A percentile compares a stretch with the other conserved stretches of the same genome.
These are phyloP conservation scores for Haplosporangium gracile DNA, from an alignment of 192 early-diverging fungal species.

Conservation along the genomic window DNA sequence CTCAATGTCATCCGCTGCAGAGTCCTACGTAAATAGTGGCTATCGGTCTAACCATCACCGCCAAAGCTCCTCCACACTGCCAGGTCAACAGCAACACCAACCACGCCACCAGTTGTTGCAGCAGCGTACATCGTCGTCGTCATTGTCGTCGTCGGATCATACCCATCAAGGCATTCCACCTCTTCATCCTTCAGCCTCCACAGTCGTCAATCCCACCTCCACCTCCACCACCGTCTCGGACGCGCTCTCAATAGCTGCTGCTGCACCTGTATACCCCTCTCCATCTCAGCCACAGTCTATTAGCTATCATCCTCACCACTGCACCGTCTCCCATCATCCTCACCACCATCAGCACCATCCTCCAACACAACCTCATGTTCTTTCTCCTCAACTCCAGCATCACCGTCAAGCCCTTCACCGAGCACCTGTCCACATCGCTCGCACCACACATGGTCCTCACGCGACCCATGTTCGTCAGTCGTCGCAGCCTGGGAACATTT, in stretches of 20 bases:
- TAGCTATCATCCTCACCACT: constrained; percentile 40
- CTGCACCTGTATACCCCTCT: constrained; percentile 21
- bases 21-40: neutral
- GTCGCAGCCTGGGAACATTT: constrained; percentile 36
- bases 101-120: neutral
- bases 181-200: neutral
- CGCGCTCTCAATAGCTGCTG: neutral
- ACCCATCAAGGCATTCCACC: constrained; percentile 18
- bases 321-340: constrained; percentile 28
- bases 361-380: constrained; percentile 2
- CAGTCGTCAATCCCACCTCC: neutral
- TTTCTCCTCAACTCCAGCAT: constrained; percentile 7
- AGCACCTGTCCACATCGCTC: neutral
- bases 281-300: constrained; percentile 3
- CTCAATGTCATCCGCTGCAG: neutral
- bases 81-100: constrained; percentile 21
- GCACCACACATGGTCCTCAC: constrained; percentile 4
- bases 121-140: neutral
- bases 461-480: constrained; percentile 22
- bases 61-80: constrained; percentile 32
- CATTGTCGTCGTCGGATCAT: constrained; percentile 19
- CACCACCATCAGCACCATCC: constrained; percentile 15
- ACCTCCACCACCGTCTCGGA: neutral
- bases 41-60: constrained; percentile 23
- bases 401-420: constrained; percentile 19